These are phyloP conservation scores for Entrophospora sp. DNA, from an alignment of 192 early-diverging fungal genomes.

Conservation along the genomic window DNA sequence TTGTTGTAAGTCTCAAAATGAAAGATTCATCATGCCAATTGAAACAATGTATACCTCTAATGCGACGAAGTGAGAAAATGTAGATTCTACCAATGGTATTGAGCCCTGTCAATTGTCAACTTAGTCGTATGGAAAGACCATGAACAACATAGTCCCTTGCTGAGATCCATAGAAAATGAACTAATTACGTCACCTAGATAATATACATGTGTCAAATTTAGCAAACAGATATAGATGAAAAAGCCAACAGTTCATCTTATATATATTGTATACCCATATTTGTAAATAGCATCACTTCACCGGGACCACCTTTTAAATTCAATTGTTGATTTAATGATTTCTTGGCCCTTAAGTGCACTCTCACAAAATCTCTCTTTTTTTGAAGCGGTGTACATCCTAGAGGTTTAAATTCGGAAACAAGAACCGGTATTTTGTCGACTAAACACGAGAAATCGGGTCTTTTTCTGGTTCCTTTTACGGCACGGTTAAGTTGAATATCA, in stretches of 20 bases:
- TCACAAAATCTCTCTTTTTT: too few species aligned
- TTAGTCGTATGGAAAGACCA: slow-evolving; percentile 5
- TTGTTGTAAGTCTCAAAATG: background rate
- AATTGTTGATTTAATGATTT: background rate
- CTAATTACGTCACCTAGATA: background rate
- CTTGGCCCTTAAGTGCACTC: too few species aligned
- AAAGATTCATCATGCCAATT: background rate
- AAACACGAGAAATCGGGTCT: too few species aligned
- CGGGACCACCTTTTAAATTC: background rate
- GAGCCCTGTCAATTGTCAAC: background rate
- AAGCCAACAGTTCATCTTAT: too few species aligned
- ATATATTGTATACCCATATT: slow-evolving; percentile 16
- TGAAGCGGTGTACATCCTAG: too few species aligned
- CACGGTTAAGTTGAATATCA: too few species aligned
- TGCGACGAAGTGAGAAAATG: slow-evolving; percentile 11
- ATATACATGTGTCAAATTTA: background rate
- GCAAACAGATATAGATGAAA: too few species aligned
- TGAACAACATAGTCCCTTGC: background rate
- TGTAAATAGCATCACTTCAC: background rate
- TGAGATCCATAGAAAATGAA: slow-evolving; percentile 9
- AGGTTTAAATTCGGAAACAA: too few species aligned
- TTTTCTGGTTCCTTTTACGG: too few species aligned
- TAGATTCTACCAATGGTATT: slow-evolving; percentile 14
- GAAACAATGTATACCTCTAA: slow-evolving; percentile 7
- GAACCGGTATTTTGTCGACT: too few species aligned